These are phyloP conservation scores for Diutina rugosa DNA, from an alignment of 1,139 yeast genomes.

Conservation along the genomic window DNA sequence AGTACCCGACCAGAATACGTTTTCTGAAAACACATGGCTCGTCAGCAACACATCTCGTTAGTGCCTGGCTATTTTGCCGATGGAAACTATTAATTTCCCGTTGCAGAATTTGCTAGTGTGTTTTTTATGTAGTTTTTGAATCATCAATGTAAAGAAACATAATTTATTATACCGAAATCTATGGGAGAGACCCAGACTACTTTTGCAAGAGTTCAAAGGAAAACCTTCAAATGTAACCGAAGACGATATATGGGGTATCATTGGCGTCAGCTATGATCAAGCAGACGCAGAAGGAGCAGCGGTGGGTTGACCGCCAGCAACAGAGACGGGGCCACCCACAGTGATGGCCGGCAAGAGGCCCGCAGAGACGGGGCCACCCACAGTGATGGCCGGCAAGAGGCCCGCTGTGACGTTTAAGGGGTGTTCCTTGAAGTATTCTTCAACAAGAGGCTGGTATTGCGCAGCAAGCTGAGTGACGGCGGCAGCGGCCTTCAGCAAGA, in stretches of 20 bases:
- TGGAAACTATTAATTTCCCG: too few species aligned
- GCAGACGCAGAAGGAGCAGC: neutral
- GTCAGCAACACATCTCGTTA: too few species aligned
- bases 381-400: neutral
- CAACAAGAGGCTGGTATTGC: neutral
- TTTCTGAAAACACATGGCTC: too few species aligned
- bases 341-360: neutral
- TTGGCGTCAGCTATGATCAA: neutral
- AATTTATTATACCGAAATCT: neutral
- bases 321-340: too few species aligned
- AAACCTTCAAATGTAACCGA: neutral
- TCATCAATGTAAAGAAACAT: neutral
- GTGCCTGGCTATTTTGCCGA: too few species aligned
- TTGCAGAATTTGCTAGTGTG: too few species aligned
- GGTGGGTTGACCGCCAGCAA: neutral
- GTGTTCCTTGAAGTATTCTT: neutral
- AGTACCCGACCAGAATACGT: too few species aligned
- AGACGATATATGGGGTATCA: neutral
- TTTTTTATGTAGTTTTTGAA: too few species aligned
- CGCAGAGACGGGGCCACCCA: neutral
- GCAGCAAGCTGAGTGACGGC: neutral
- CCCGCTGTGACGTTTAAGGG: neutral
- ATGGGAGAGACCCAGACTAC: neutral
- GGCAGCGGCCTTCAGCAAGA: neutral
- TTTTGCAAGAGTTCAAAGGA: neutral